phyloP scores from a whole-genome alignment of 495 filamentous ascomycete genomes.

The Xylaria curta region DNA sequence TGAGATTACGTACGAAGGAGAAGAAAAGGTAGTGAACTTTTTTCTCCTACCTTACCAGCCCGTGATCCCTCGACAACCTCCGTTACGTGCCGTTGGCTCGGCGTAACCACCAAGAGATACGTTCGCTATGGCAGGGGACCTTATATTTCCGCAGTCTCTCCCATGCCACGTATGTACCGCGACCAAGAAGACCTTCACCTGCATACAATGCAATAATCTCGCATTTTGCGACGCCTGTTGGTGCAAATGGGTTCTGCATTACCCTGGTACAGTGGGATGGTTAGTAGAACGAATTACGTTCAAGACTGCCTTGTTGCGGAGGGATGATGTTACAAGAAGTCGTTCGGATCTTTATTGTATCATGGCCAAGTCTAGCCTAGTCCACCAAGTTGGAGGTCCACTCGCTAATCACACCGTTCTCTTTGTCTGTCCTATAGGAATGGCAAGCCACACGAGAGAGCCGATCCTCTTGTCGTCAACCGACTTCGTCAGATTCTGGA shows the following conservation, averaged over 20 bases:
- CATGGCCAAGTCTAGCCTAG: too few species aligned
- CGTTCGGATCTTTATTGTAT: too few species aligned
- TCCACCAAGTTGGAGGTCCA: background rate
- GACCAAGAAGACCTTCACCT: conserved; percentile 39
- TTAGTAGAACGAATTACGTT: conserved; percentile 29
- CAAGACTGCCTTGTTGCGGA: too few species aligned
- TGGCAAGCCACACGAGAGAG: conserved; percentile 44
- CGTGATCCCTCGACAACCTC: conserved; percentile 5
- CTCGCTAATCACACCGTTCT: conserved; percentile 21
- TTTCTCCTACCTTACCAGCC: too few species aligned
- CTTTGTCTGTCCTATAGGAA: conserved; percentile 14
- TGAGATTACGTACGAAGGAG: conserved; percentile 20
- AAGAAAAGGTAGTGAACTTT: conserved; percentile 18
- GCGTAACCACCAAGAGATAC: background rate
- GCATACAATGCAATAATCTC: conserved; percentile 52
- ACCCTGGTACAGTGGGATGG: conserved; percentile 42
- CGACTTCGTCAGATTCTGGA: conserved; percentile 43
- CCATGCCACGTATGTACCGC: conserved; percentile 41
- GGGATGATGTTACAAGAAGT: too few species aligned
- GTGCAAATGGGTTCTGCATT: conserved; percentile 46
- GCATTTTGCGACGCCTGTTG: conserved; percentile 47
- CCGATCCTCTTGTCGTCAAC: conserved; percentile 36
- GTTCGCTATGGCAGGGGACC: conserved; percentile 34
- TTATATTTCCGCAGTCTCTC: conserved; percentile 31
- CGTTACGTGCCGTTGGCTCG: conserved; percentile 15